Evolutionary conservation across 1,139 yeast species (phyloP), one percentile per base, ranked within the genome.

Genomic region (Protomyces gravidus): DNA sequence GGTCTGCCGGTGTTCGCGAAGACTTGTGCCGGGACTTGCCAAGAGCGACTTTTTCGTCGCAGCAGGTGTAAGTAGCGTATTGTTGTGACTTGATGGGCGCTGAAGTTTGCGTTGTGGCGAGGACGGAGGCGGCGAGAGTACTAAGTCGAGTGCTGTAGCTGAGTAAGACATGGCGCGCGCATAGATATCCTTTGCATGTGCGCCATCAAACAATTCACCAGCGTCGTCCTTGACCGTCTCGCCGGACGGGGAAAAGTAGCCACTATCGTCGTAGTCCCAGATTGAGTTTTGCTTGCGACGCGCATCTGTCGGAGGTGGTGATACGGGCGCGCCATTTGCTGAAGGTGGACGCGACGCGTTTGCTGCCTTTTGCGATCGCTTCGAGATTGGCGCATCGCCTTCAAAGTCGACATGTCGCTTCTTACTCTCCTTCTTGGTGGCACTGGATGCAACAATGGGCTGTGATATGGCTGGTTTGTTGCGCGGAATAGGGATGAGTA

Each of bases 1-100:
- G 40, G 65, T 65, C 5, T 67, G 68, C 11, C 71, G 65, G 50
- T 68, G 71, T 61, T 66, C 66, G 11, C 68, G 64, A 23, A 65
- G 61, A 45, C 70, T 65, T 39, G 69, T 65, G 60, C 64, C 63
- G 47, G 72, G 70, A 45, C 72, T 63, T 33, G 53, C 58, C 46
- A 53, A 17, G 26, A 45, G 19, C 17, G 32, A 25, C 25, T 36
- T 26, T 19, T 25, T 40, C 17, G 46, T 11, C 11, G n/a, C 28
- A 13, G 53, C 59, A 9, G 59, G 59, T 13, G 59, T 48, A 15
- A 45, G 30, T 3, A 45, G 30, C 28, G 48, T 45, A 19, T 25
- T 26, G 28, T 17, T 45, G 48, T 7, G 21, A n/a, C 6, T 45
- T 11, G 32, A 26, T 11, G 59, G 59, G 9, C 40, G 27, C 30